Percentiles rank a stretch among this genome's conserved stretches.
Conservation (phyloP, 352 stramenopile species). For the Phytophthora boehmeriae region DNA sequence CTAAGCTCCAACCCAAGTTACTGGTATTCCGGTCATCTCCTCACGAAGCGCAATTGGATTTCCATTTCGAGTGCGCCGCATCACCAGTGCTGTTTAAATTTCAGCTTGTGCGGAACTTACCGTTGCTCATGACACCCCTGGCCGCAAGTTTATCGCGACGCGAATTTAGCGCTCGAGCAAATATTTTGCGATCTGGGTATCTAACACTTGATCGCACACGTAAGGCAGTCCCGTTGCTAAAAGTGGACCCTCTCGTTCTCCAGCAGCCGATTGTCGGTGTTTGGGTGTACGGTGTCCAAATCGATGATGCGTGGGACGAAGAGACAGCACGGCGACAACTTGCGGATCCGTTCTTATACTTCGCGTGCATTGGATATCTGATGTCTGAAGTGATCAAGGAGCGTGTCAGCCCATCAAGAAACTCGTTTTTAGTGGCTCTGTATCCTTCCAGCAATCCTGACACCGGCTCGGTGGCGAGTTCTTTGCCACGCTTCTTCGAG, state of each 20-base stretch:
- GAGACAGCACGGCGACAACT: slow-evolving; percentile 38
- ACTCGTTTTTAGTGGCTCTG: slow-evolving; percentile 73
- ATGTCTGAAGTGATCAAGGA: slow-evolving; percentile 64
- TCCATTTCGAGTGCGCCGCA: slow-evolving; percentile 47
- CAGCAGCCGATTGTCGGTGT: slow-evolving; percentile 73
- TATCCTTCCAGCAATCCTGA: slow-evolving; percentile 40
- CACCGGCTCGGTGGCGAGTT: slow-evolving; percentile 21
- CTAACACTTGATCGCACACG: slow-evolving; percentile 76
- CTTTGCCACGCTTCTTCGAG: slow-evolving; percentile 78
- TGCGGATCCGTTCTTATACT: slow-evolving; percentile 61
- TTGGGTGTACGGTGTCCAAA: slow-evolving; percentile 71
- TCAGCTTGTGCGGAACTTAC: slow-evolving; percentile 66
- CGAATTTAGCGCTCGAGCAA: slow-evolving; percentile 47
- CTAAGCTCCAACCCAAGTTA: slow-evolving; percentile 46
- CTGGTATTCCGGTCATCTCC: slow-evolving; percentile 41
- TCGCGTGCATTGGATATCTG: slow-evolving; percentile 62
- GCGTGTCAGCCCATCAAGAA: slow-evolving; percentile 48
- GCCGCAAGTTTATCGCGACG: slow-evolving; percentile 59
- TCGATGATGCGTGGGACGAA: slow-evolving; percentile 60
- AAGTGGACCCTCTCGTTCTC: slow-evolving; percentile 71
- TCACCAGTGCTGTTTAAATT: slow-evolving; percentile 56
- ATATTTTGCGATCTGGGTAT: slow-evolving; percentile 54
- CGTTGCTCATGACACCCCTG: slow-evolving; percentile 79
- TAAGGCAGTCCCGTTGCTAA: slow-evolving; percentile 76
- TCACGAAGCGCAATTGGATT: slow-evolving; percentile 47